These are phyloP conservation scores for Ulvella scutata DNA, from an alignment of 139 green algal species.

Conservation along the genomic window DNA sequence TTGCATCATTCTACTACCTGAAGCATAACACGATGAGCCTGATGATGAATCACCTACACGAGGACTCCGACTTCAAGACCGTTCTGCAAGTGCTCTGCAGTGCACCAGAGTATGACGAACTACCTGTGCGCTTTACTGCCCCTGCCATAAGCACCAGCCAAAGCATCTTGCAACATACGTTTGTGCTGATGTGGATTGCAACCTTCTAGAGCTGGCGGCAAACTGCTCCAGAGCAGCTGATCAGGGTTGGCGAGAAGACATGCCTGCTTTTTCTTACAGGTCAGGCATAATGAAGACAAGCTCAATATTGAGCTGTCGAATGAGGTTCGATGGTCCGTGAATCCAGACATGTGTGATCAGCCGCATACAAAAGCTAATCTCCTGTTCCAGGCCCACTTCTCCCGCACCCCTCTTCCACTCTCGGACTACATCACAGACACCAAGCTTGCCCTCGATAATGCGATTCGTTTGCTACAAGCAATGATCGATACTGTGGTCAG, in stretches of 20 bases:
- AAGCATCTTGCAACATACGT: no score
- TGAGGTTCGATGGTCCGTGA: conserved; percentile 35
- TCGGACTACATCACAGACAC: conserved; percentile 92
- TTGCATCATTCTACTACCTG: conserved; percentile 94
- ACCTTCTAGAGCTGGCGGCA: no score
- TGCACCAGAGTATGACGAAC: conserved; percentile 83
- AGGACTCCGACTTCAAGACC: conserved; percentile 34
- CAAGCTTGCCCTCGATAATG: conserved; percentile 82
- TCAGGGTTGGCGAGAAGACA: no score
- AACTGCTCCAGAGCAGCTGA: no score
- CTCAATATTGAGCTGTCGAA: conserved; percentile 64
- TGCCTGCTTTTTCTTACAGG: no score
- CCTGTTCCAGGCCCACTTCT: conserved; percentile 86
- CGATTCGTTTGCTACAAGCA: conserved; percentile 73
- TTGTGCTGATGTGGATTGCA: no score
- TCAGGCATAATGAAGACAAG: conserved; percentile 91
- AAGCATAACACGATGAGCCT: conserved; percentile 64
- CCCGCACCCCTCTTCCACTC: conserved; percentile 62
- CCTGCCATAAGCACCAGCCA: no score
- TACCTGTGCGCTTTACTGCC: conserved; percentile 83
- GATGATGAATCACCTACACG: conserved; percentile 40
- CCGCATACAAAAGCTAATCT: conserved; percentile 91
- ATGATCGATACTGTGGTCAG: conserved; percentile 77
- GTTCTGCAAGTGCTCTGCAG: conserved; percentile 56
- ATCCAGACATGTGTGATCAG: conserved; percentile 55